These are phyloP conservation scores for Cajanus cajan DNA, from an alignment of 306 rosid species.

Conservation along the genomic window DNA sequence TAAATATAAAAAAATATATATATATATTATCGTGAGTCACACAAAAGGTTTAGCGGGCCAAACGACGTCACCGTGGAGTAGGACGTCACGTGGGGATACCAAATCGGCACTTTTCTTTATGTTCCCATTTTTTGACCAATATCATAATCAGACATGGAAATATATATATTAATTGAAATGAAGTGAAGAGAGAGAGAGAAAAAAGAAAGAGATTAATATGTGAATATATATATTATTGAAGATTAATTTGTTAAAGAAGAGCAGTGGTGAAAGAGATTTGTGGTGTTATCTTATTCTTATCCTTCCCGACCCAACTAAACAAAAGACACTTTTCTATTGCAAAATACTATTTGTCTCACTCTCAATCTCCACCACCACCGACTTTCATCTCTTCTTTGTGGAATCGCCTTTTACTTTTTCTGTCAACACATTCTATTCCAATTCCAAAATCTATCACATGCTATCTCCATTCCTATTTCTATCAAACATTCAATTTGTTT, in stretches of 20 bases:
- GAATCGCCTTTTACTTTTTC: constrained; percentile 10
- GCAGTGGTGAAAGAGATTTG: not conserved
- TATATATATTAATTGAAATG: too few relatives aligned
- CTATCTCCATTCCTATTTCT: not conserved
- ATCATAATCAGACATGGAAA: too few relatives aligned
- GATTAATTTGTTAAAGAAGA: too few relatives aligned
- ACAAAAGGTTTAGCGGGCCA: not conserved
- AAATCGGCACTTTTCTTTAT: not conserved
- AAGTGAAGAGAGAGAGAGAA: too few relatives aligned
- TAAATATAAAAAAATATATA: too few relatives aligned
- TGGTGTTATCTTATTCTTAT: not conserved
- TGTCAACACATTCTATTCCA: not conserved
- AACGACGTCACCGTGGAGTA: not conserved
- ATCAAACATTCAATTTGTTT: not conserved
- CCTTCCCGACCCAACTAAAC: not conserved
- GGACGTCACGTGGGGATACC: not conserved
- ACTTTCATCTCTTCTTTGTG: not conserved
- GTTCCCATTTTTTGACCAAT: not conserved
- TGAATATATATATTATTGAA: too few relatives aligned
- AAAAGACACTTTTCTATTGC: not conserved
- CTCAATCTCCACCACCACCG: not conserved
- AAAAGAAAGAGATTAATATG: too few relatives aligned
- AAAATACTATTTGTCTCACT: not conserved
- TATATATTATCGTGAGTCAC: too few relatives aligned
- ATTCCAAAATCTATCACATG: not conserved